Conservation (phyloP, 2,329 filamentous ascomycete genomes). For the Ophiostoma australiae region DNA sequence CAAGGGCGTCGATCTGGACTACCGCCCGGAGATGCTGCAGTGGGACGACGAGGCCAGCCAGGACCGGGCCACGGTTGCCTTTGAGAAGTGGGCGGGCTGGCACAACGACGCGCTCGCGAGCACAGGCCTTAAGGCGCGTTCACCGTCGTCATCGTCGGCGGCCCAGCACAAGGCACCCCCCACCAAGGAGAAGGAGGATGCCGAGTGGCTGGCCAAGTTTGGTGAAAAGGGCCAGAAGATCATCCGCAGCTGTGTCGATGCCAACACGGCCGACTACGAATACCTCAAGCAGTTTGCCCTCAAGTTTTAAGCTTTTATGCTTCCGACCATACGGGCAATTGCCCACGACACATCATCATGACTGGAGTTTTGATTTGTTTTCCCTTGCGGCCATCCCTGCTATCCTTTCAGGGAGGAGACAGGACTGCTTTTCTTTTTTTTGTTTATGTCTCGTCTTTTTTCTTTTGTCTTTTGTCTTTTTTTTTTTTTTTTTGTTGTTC, state of each 20-base stretch:
- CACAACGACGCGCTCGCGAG: conserved; percentile 92
- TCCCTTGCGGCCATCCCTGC: neutral
- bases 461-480: neutral
- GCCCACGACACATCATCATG: neutral
- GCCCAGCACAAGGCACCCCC: conserved; percentile 40
- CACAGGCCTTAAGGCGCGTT: conserved; percentile 65
- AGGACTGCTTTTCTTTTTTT: neutral
- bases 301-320: conserved; percentile 42
- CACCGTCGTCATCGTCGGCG: conserved; percentile 36
- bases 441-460: neutral
- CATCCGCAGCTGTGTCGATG: conserved; percentile 66
- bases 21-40: conserved; percentile 68
- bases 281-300: conserved; percentile 75
- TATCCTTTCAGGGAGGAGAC: neutral
- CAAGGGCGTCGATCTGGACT: conserved; percentile 72
- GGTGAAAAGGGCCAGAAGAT: conserved; percentile 64
- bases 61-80: conserved; percentile 62
- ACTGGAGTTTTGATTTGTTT: neutral
- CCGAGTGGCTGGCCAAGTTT: conserved; percentile 69
- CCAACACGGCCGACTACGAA: conserved; percentile 70
- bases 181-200: conserved; percentile 57
- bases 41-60: conserved; percentile 77
- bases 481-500: neutral
- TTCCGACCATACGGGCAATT: neutral
- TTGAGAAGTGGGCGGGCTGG: conserved; percentile 97